These are phyloP conservation scores for Penicillium griseofulvum DNA, from an alignment of 2,329 filamentous ascomycete genomes.

Conservation along the genomic window DNA sequence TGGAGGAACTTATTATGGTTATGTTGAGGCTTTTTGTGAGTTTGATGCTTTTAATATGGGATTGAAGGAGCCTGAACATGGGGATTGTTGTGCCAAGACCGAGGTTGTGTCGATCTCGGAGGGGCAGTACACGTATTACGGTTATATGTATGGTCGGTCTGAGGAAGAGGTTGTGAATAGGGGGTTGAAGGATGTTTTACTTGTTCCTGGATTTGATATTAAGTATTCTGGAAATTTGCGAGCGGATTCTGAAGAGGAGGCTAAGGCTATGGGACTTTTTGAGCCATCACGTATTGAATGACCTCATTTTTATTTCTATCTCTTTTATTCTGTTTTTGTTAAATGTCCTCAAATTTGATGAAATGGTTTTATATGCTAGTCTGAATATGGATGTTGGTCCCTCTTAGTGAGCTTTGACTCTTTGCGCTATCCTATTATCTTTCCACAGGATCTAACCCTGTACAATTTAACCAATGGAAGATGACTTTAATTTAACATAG, in stretches of 20 bases:
- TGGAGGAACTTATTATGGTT: not conserved
- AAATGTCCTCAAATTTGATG: not conserved
- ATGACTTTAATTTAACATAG: not conserved
- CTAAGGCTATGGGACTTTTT: not conserved
- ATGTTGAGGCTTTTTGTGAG: not conserved
- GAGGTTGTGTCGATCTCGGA: constrained; percentile 1
- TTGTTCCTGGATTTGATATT: not conserved
- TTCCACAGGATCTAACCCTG: not conserved
- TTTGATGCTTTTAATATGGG: constrained; percentile 1
- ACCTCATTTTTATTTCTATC: not conserved
- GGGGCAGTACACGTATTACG: not conserved
- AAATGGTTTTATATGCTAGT: not conserved
- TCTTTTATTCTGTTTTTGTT: not conserved
- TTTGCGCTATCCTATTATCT: not conserved
- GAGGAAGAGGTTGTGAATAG: not conserved
- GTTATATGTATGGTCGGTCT: constrained; percentile 1
- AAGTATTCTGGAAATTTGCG: constrained; percentile 3
- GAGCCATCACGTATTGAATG: not conserved
- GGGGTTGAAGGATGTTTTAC: not conserved
- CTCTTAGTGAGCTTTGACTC: too few species aligned
- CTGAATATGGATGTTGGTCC: not conserved
- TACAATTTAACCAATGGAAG: not conserved
- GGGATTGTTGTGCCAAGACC: not conserved
- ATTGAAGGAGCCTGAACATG: not conserved
- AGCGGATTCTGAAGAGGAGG: not conserved